Conservation (phyloP, 2,329 filamentous ascomycete species). For the Pestalotiopsis sp. region DNA sequence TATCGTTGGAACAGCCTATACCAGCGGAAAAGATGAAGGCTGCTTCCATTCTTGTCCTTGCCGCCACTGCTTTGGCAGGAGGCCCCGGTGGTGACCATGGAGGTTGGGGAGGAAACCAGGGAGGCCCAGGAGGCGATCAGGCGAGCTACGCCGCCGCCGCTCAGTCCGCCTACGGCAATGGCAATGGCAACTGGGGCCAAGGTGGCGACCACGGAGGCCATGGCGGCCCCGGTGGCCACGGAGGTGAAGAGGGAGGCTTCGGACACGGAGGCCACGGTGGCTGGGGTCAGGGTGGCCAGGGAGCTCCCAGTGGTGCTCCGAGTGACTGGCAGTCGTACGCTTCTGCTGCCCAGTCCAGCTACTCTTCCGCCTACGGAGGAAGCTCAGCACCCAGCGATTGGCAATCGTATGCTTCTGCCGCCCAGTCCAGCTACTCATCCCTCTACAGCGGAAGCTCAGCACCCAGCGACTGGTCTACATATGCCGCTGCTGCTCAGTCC, state of each 20-base stretch:
- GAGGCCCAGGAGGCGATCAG: too few relatives aligned
- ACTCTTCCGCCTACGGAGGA: not conserved
- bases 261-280: not conserved
- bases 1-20: conserved; percentile 8
- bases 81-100: not conserved
- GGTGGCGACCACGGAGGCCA: not conserved
- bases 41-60: conserved; percentile 26
- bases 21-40: conserved; percentile 28
- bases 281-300: not conserved
- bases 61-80: conserved; percentile 25
- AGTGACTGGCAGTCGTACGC: not conserved
- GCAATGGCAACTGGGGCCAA: not conserved
- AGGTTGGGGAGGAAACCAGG: not conserved
- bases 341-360: not conserved
- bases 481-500: not conserved
- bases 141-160: too few relatives aligned
- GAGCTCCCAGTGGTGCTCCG: not conserved
- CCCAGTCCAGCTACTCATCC: not conserved
- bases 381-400: not conserved
- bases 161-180: too few relatives aligned
- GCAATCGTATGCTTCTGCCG: not conserved
- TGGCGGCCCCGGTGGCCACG: not conserved
- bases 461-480: not conserved
- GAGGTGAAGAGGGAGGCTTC: not conserved
- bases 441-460: not conserved